Conservation (phyloP, 140 eudicot species). For the Flaveria floridana region DNA sequence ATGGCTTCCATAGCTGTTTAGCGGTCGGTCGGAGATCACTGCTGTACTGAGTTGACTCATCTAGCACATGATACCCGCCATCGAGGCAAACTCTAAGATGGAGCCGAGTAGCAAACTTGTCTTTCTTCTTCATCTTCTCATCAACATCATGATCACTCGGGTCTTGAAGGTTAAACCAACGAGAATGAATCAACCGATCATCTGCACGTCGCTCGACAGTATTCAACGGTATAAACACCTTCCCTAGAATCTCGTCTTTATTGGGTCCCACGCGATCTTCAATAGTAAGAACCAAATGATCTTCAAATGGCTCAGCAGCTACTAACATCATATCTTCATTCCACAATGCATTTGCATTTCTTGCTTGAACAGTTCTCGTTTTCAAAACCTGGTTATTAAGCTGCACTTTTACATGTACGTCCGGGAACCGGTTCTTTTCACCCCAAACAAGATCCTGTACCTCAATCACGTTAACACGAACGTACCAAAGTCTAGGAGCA, state of each 20-base stretch:
- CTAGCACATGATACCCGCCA: constrained; percentile 90
- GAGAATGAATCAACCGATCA: constrained; percentile 54
- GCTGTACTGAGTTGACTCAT: constrained; percentile 89
- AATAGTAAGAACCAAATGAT: constrained; percentile 53
- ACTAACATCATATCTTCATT: constrained; percentile 89
- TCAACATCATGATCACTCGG: constrained; percentile 47
- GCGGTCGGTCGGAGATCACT: constrained; percentile 88
- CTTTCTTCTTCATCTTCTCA: constrained; percentile 39
- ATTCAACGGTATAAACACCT: constrained; percentile 58
- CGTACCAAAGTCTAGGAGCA: constrained; percentile 87
- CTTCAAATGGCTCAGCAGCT: constrained; percentile 97
- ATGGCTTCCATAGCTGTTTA: constrained; percentile 82
- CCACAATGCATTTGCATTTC: constrained; percentile 59
- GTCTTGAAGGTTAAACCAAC: constrained; percentile 65
- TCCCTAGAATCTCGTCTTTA: constrained; percentile 65
- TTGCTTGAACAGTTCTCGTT: constrained; percentile 58
- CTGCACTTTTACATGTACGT: constrained; percentile 61
- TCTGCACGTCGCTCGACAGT: constrained; percentile 61
- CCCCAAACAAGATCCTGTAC: constrained; percentile 71
- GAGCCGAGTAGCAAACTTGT: constrained; percentile 59
- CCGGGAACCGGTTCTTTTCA: constrained; percentile 65
- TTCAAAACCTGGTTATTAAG: constrained; percentile 57
- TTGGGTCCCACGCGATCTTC: constrained; percentile 70
- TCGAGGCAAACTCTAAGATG: constrained; percentile 76
- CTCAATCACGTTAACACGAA: constrained; percentile 80